Conservation (phyloP, 495 filamentous ascomycete genomes). For the Aspergillus baeticus region DNA sequence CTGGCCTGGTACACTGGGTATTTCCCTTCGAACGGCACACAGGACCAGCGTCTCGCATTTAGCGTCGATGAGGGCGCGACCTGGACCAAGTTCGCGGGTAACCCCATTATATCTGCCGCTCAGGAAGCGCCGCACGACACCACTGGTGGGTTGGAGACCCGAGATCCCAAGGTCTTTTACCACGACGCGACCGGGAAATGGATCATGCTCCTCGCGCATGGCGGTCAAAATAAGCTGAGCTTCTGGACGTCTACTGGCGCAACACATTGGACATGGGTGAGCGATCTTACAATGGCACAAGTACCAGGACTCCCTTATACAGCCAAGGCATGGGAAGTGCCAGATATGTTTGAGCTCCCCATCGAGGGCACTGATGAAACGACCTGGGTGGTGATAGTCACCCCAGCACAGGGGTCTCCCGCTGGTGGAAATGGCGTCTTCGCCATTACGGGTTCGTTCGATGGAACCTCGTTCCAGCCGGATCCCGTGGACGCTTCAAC, state of each 20-base stretch:
- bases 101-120: constrained; percentile 2
- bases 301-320: neutral
- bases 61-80: constrained; percentile 8
- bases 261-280: constrained; percentile 10
- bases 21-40: neutral
- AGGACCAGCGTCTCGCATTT: constrained; percentile 12
- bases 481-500: neutral
- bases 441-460: constrained; percentile 6
- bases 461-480: neutral
- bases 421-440: constrained; percentile 13
- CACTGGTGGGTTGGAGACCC: constrained; percentile 5
- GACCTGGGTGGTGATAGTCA: constrained; percentile 10
- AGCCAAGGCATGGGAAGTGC: constrained; percentile 11
- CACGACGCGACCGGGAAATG: constrained; percentile 3
- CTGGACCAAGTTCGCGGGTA: constrained; percentile 1
- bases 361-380: constrained; percentile 4
- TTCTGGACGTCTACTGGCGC: constrained; percentile 10
- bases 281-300: neutral
- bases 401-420: constrained; percentile 7
- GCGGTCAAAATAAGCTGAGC: constrained; percentile 6
- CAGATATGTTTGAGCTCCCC: constrained; percentile 12
- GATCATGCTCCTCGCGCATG: constrained; percentile 11
- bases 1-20: constrained; percentile 14
- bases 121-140: constrained; percentile 12
- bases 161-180: constrained; percentile 15